Base-by-base conservation (phyloP, 176 grass and related monocot genomes). In the Avena sativa region DNA sequence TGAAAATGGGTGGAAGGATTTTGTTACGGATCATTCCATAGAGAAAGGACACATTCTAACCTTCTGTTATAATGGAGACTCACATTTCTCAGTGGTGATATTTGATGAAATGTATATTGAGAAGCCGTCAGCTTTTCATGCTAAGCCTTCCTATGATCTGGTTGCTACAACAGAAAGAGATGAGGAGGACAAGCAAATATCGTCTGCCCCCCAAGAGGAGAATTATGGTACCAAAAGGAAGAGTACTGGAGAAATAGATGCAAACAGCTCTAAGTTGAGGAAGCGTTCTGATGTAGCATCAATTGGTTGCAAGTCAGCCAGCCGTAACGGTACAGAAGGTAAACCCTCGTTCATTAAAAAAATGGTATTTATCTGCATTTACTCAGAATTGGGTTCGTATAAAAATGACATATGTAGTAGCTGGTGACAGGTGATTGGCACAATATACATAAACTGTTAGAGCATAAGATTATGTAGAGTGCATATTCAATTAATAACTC, bases 1-100 rank as follows among this genome's bases (percentile, higher is more conserved):
- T n/a, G 61, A 51, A 36, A 44, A 74, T 66, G 91, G 93, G 9
- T 98, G 93, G 95, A 90, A 88, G 38, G 80, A 87, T 44, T 95
- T 98, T 23, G 89, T 89, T 57, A 40, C 2, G 5, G 93, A 95
- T 46, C 93, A 98, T 67, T 87, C 89, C 15, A 16, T 98, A 5
- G 21, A 78, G 53, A 5, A 13, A 2, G 89, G 91, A 10, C 81
- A 95, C 64, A 79, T 95, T 57, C 70, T 95, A 67, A 78, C 87
- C 3, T 95, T 98, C 89, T 71, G 46, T 17, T 87, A 89, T 34
- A 84, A 92, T 74, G 88, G 88, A 13, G 28, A 2, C 50, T 85
- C 66, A 6, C 71, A 55, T 0, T 98, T 98, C 86, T 93, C 88
- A 8, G 93, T 98, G 11, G 69, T 55, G 23, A 63, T 98, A 16